Base-by-base conservation (phyloP, 345 rosid species). In the Euphorbia tirucalli region DNA sequence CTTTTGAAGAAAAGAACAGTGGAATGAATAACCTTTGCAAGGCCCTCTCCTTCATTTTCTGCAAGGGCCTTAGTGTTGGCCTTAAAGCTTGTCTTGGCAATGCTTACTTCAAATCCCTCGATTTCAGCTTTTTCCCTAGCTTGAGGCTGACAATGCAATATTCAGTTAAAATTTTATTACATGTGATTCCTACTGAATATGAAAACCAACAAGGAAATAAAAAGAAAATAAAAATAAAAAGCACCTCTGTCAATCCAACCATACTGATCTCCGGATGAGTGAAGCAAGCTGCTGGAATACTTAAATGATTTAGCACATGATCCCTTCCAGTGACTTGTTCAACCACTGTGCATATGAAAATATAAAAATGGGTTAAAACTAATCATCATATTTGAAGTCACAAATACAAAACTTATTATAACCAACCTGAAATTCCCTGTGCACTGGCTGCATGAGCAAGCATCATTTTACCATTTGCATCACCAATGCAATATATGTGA, bases 371-470 rank as follows among this genome's bases (percentile, higher is more conserved):
- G 16, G 16, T 25, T 46, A 31, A 52, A 66, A n/a, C 25, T 18
- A 74, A 54, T 28, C 16, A 48, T 54, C 14, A 31, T 63, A 13
- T 11, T 31, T 48, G 69, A 67, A 66, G 27, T 39, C 41, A 25
- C 30, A 56, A 61, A 56, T 49, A 35, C 63, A 16, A 7, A 25
- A 54, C 14, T 4, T 18, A 8, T 43, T 25, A 58, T 57, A 48
- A 71, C 70, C 37, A 80, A 91, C 98, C 99, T 75, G 98, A 96
- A 72, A 96, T 96, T 87, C 99, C 98, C 86, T 96, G 99, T 61
- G 99, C 98, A 79, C 98, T 96, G 50, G 99, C 98, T 50, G 98
- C 93, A 85, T 96, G 99, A 75, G 99, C 99, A 15, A 96, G 98
- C 99, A 96, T 96, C 97, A 96, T 80, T 86, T 93, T 96, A 74